These are phyloP conservation scores for Aspergillus oerlinghausenensis DNA, from an alignment of 2,329 filamentous ascomycete species.

Conservation along the genomic window DNA sequence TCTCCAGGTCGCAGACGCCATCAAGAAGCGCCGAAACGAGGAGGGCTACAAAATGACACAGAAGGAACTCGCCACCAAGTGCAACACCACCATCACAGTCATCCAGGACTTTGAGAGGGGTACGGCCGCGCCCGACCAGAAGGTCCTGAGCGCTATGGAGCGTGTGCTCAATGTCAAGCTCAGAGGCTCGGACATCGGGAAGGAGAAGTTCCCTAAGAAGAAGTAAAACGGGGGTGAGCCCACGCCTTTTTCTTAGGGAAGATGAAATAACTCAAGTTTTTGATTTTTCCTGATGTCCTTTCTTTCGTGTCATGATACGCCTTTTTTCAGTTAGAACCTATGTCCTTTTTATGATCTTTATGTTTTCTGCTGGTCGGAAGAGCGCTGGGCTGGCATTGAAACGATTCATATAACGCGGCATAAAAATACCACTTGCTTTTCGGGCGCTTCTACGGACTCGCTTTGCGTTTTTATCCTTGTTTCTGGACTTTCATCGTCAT, in stretches of 20 bases:
- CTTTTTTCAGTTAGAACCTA: conserved; percentile 15
- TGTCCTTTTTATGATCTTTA: conserved; percentile 12
- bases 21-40: conserved; percentile 71
- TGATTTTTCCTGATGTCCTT: conserved; percentile 13
- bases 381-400: conserved; percentile 30
- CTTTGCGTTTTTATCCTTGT: not conserved
- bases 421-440: not conserved
- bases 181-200: conserved; percentile 77
- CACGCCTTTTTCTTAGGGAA: conserved; percentile 20
- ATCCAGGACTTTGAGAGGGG: conserved; percentile 84
- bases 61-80: conserved; percentile 78
- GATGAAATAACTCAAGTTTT: conserved; percentile 9
- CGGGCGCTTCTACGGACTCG: not conserved
- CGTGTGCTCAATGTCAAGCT: conserved; percentile 82
- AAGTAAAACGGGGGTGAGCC: conserved; percentile 43
- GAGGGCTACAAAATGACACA: conserved; percentile 95
- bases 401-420: not conserved
- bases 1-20: conserved; percentile 73
- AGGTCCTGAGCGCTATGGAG: conserved; percentile 74
- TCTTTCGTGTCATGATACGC: conserved; percentile 20
- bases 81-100: conserved; percentile 76
- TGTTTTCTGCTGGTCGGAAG: conserved; percentile 28
- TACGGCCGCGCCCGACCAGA: conserved; percentile 73
- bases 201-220: conserved; percentile 77
- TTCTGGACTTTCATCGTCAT: not conserved